phyloP scores from a whole-genome alignment of 306 rosid genomes.

The Sicyos edulis region DNA sequence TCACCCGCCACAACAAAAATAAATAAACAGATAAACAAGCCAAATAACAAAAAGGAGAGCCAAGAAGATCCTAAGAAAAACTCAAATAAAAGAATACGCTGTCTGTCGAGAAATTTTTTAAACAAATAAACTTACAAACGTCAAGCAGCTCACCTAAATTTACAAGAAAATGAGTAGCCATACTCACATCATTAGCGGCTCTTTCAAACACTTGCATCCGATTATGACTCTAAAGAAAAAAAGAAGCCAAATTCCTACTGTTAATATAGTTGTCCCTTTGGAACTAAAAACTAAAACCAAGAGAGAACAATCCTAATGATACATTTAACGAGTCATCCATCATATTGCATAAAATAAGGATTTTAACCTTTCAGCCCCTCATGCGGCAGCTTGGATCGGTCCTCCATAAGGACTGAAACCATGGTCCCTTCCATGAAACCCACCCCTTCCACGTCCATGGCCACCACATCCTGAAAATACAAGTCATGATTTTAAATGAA shows the following conservation, averaged over 20 bases:
- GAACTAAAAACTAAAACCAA: conserved; percentile 15
- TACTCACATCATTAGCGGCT: conserved; percentile 35
- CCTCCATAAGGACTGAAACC: conserved; percentile 67
- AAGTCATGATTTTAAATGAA: too few species aligned
- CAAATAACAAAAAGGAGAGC: too few species aligned
- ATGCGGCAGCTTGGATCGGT: conserved; percentile 63
- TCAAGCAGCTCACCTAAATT: conserved; percentile 56
- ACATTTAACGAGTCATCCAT: conserved; percentile 21
- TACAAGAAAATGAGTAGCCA: conserved; percentile 37
- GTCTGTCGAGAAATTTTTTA: conserved; percentile 27
- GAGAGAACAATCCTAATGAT: conserved; percentile 20
- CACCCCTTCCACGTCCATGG: conserved; percentile 56
- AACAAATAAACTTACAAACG: conserved; percentile 38
- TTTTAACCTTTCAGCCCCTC: conserved; percentile 26
- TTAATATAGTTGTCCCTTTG: conserved; percentile 23
- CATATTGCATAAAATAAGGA: conserved; percentile 23
- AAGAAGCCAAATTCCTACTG: conserved; percentile 12
- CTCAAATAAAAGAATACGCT: conserved; percentile 73
- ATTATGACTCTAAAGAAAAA: conserved; percentile 26
- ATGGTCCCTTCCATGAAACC: conserved; percentile 77
- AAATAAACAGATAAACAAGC: too few species aligned
- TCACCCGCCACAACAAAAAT: too few species aligned
- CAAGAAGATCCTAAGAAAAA: conserved; percentile 21
- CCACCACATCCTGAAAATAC: conserved; percentile 41
- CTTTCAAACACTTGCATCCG: conserved; percentile 43